Conservation (phyloP, 2,329 filamentous ascomycete genomes). For the Hypoxylon sp. region DNA sequence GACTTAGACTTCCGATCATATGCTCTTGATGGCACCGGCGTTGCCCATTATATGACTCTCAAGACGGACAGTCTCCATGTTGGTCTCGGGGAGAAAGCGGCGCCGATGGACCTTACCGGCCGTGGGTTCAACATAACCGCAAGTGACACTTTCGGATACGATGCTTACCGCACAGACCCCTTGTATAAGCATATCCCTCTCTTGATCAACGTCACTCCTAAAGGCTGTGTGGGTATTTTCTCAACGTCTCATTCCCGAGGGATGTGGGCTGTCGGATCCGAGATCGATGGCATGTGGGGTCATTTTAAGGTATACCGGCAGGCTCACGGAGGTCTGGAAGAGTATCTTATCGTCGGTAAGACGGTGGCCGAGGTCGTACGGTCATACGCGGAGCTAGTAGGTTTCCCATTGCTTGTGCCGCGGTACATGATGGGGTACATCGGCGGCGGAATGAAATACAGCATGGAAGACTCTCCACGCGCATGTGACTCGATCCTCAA, state of each 20-base stretch:
- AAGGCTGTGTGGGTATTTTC: constrained; percentile 77
- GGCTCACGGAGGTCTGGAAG: constrained; percentile 79
- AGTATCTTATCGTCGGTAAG: constrained; percentile 77
- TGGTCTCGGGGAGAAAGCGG: constrained; percentile 78
- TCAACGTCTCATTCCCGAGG: constrained; percentile 76
- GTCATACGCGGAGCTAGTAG: constrained; percentile 77
- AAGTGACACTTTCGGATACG: constrained; percentile 81
- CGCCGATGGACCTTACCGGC: constrained; percentile 79
- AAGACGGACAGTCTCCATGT: constrained; percentile 75
- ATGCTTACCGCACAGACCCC: constrained; percentile 78
- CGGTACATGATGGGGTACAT: constrained; percentile 82
- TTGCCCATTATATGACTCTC: constrained; percentile 76
- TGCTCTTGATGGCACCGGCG: constrained; percentile 70
- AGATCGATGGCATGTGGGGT: constrained; percentile 84
- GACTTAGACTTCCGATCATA: constrained; percentile 79
- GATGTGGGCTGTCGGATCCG: constrained; percentile 76
- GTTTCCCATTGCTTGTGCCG: constrained; percentile 77
- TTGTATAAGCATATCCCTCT: constrained; percentile 83
- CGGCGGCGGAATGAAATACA: constrained; percentile 73
- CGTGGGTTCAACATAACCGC: constrained; percentile 76
- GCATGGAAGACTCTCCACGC: constrained; percentile 64
- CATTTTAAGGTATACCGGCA: constrained; percentile 82
- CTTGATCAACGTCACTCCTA: constrained; percentile 75
- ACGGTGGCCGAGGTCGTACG: constrained; percentile 76
- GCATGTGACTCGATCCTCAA: constrained; percentile 73